Conservation (phyloP, 2,329 filamentous ascomycete genomes). For the Claviceps pazoutovae region DNA sequence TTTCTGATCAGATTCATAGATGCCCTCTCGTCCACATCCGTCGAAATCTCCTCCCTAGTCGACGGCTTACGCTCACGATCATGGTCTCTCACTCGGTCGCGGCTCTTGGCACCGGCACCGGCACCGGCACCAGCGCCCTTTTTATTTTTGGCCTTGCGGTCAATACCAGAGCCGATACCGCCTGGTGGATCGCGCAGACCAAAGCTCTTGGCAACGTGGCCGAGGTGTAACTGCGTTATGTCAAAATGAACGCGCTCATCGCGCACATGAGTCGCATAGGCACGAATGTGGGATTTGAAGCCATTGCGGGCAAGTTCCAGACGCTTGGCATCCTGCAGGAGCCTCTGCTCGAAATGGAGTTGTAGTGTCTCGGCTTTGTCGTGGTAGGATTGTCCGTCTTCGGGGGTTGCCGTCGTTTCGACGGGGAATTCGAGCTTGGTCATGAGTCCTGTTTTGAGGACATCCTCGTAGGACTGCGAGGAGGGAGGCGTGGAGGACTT, state of each 20-base stretch:
- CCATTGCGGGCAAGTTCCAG: slow-evolving; percentile 72
- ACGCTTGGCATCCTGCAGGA: slow-evolving; percentile 47
- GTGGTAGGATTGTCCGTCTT: slow-evolving; percentile 30
- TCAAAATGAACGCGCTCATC: slow-evolving; percentile 80
- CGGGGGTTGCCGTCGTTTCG: slow-evolving; percentile 44
- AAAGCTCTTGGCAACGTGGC: slow-evolving; percentile 89
- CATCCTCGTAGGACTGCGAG: slow-evolving; percentile 36
- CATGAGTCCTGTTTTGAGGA: slow-evolving; percentile 53
- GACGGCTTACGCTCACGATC: slow-evolving; percentile 10
- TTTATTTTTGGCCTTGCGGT: slow-evolving; percentile 29
- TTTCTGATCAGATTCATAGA: slow-evolving; percentile 35
- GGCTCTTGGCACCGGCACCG: slow-evolving; percentile 7
- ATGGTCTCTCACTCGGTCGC: neutral
- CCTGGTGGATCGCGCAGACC: slow-evolving; percentile 78
- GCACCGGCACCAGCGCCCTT: slow-evolving; percentile 2
- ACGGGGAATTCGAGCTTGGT: slow-evolving; percentile 51
- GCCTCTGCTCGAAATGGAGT: slow-evolving; percentile 45
- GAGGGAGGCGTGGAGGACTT: slow-evolving; percentile 34
- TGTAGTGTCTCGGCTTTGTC: slow-evolving; percentile 43
- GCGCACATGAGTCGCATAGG: slow-evolving; percentile 86
- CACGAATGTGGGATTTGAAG: slow-evolving; percentile 83
- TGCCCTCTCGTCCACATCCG: slow-evolving; percentile 17
- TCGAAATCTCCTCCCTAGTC: neutral
- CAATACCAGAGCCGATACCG: slow-evolving; percentile 53
- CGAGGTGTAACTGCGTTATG: slow-evolving; percentile 79